A percentile compares a stretch with the other conserved stretches of the same genome.
These are phyloP conservation scores for Sclerotinia sclerotiorum DNA, from an alignment of 2,329 filamentous ascomycete genomes.

Conservation along the genomic window DNA sequence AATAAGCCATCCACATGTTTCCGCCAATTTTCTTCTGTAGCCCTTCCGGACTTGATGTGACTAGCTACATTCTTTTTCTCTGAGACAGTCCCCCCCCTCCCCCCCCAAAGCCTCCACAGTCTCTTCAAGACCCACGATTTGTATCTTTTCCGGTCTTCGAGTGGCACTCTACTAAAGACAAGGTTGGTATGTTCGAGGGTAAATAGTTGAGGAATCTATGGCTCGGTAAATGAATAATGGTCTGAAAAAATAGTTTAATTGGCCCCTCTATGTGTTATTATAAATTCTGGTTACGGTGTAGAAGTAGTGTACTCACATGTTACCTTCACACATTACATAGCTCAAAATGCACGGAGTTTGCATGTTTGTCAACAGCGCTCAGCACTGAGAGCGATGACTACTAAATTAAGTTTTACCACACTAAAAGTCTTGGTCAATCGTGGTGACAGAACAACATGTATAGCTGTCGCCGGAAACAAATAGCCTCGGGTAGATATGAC, in stretches of 20 bases:
- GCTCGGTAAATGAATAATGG: neutral
- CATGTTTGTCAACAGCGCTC: too few relatives aligned
- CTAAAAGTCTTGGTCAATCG: too few relatives aligned
- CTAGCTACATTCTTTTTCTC: slow-evolving; percentile 6
- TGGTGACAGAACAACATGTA: too few relatives aligned
- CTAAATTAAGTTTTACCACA: neutral
- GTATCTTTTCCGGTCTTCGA: neutral
- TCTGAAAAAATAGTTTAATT: neutral
- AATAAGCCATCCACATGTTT: neutral
- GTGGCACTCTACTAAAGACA: too few relatives aligned
- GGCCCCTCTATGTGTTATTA: accelerated
- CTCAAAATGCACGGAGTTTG: neutral
- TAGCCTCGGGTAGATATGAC: too few relatives aligned
- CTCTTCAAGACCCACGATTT: neutral
- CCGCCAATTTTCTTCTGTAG: neutral
- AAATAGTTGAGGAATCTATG: neutral
- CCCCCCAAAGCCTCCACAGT: neutral
- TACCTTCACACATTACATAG: neutral
- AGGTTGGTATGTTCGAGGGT: too few relatives aligned
- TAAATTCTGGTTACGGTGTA: too few relatives aligned
- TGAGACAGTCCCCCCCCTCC: neutral
- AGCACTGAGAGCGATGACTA: neutral
- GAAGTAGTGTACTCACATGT: neutral
- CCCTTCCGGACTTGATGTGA: neutral
- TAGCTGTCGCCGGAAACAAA: too few relatives aligned